These are phyloP conservation scores for Calonectria honghensis DNA, from an alignment of 2,329 filamentous ascomycete genomes.

Conservation along the genomic window DNA sequence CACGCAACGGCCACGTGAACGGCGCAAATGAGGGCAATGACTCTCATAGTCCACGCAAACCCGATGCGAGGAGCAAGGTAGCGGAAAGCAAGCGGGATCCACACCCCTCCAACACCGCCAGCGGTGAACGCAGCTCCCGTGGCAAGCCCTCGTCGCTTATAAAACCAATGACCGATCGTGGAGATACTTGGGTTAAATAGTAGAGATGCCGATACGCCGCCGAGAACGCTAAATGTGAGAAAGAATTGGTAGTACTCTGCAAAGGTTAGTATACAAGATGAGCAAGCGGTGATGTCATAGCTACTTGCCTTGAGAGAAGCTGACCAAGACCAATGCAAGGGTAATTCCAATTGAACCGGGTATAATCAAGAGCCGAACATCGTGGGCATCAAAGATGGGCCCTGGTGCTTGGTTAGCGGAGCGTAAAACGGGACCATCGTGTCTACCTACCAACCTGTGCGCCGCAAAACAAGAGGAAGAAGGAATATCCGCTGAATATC, in stretches of 20 bases:
- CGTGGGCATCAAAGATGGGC: slow-evolving; percentile 81
- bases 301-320: slow-evolving; percentile 70
- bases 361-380: slow-evolving; percentile 75
- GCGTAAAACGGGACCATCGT: background rate
- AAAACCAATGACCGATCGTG: slow-evolving; percentile 82
- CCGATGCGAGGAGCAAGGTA: slow-evolving; percentile 14
- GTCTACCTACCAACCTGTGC: slow-evolving; percentile 73
- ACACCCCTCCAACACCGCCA: slow-evolving; percentile 5
- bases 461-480: slow-evolving; percentile 82
- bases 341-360: slow-evolving; percentile 75
- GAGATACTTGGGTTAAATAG: slow-evolving; percentile 82
- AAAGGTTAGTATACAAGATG: slow-evolving; percentile 2
- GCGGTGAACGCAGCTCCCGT: slow-evolving; percentile 77
- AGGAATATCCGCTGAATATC: slow-evolving; percentile 84
- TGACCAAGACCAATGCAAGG: slow-evolving; percentile 73
- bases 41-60: slow-evolving; percentile 8
- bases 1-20: background rate
- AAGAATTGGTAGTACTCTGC: slow-evolving; percentile 82
- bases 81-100: background rate
- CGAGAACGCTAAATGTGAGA: slow-evolving; percentile 79
- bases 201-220: slow-evolving; percentile 79
- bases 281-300: background rate
- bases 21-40: slow-evolving; percentile 2
- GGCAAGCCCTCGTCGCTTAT: slow-evolving; percentile 78
- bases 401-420: slow-evolving; percentile 29